phyloP scores from a whole-genome alignment of 352 stramenopile species.

The Phytophthora brassicae region DNA sequence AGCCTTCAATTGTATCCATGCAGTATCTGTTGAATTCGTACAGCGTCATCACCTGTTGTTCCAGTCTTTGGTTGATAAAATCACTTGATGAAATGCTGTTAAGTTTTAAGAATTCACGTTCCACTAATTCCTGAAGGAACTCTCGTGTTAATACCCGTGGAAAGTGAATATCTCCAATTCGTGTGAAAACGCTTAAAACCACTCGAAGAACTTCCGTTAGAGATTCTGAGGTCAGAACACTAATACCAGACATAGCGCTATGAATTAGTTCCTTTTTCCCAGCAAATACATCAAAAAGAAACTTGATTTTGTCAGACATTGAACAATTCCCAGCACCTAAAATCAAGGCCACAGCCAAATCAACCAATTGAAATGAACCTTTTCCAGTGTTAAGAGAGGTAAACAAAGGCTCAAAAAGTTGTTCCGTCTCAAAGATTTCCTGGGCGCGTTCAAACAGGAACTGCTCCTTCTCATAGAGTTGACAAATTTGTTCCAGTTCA shows the following conservation, averaged over 20 bases:
- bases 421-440: constrained; percentile 52
- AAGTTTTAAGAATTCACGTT: constrained; percentile 70
- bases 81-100: constrained; percentile 24
- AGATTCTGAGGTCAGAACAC: constrained; percentile 42
- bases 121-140: constrained; percentile 44
- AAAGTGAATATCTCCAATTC: constrained; percentile 58
- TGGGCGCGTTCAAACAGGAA: constrained; percentile 73
- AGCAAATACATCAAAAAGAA: constrained; percentile 77
- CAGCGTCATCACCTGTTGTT: constrained; percentile 60
- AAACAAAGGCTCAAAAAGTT: constrained; percentile 72
- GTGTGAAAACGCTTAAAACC: constrained; percentile 51
- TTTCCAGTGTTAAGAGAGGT: constrained; percentile 31
- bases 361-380: constrained; percentile 34
- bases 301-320: constrained; percentile 66
- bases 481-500: constrained; percentile 52
- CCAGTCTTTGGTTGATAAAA: constrained; percentile 2
- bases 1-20: constrained; percentile 47
- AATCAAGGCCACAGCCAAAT: constrained; percentile 53
- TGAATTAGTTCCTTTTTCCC: constrained; percentile 11
- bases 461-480: constrained; percentile 65
- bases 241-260: constrained; percentile 18
- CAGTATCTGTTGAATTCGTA: constrained; percentile 81
- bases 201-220: constrained; percentile 55
- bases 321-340: constrained; percentile 47
- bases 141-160: constrained; percentile 38